These are phyloP conservation scores for Geotrichum australiense DNA, from an alignment of 1,139 yeast species.

Conservation along the genomic window DNA sequence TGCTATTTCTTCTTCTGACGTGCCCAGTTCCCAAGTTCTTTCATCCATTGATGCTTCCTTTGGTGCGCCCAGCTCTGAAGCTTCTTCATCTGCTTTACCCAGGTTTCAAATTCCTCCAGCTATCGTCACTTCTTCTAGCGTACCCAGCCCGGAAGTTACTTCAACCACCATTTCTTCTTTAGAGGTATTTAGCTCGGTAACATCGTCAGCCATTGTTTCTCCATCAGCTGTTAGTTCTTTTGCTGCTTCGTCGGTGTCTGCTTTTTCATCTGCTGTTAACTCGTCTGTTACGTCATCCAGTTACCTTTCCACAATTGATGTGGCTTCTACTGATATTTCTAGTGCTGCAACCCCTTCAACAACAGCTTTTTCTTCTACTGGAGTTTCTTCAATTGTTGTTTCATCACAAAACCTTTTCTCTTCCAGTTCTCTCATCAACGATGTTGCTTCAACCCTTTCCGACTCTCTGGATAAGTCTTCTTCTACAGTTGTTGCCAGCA, in stretches of 20 bases:
- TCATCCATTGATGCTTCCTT: background rate
- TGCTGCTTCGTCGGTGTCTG: background rate
- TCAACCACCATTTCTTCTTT: conserved; percentile 1
- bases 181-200: background rate
- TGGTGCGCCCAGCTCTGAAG: background rate
- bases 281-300: background rate
- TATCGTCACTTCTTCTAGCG: background rate
- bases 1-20: background rate
- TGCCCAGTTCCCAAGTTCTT: background rate
- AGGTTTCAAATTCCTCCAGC: background rate
- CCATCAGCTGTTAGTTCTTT: background rate
- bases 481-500: background rate
- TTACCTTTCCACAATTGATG: background rate
- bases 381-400: no score
- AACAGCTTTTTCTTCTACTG: background rate
- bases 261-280: background rate
- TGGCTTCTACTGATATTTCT: background rate
- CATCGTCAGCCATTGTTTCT: background rate
- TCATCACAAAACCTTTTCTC: no score
- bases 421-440: no score
- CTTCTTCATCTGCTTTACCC: background rate
- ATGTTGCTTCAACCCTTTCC: no score
- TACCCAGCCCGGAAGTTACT: background rate
- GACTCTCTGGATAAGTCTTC: background rate
- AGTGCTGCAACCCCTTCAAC: background rate